Evolutionary conservation across 306 rosid genomes (phyloP).

Genomic region (Cucumis melo): DNA sequence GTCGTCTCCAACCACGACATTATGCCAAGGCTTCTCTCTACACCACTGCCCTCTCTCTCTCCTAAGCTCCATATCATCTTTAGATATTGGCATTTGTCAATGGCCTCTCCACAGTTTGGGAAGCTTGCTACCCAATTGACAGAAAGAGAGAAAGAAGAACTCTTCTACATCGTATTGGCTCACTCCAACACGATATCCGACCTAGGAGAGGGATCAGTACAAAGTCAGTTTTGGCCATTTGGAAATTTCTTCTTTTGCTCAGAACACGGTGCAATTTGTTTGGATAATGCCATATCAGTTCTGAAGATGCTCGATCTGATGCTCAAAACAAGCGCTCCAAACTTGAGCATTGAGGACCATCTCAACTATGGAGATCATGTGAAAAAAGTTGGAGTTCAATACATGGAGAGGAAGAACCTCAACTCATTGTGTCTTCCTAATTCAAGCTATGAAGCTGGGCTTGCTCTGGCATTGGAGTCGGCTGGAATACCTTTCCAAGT

Average conservation of each 20-base stretch:
- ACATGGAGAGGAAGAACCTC: slow-evolving; percentile 23
- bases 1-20: slow-evolving; percentile 66
- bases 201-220: slow-evolving; percentile 19
- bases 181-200: slow-evolving; percentile 29
- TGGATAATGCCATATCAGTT: slow-evolving; percentile 47
- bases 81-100: slow-evolving; percentile 51
- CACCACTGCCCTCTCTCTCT: slow-evolving; percentile 33
- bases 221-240: slow-evolving; percentile 42
- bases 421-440: slow-evolving; percentile 24
- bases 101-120: slow-evolving; percentile 26
- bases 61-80: slow-evolving; percentile 37
- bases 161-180: slow-evolving; percentile 25
- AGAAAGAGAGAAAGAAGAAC: slow-evolving; percentile 25
- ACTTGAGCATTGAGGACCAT: slow-evolving; percentile 54
- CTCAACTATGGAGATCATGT: slow-evolving; percentile 65
- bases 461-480: slow-evolving; percentile 60
- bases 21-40: slow-evolving; percentile 70
- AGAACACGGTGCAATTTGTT: slow-evolving; percentile 54
- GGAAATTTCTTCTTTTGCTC: slow-evolving; percentile 65
- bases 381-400: slow-evolving; percentile 21
- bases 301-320: slow-evolving; percentile 57
- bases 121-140: slow-evolving; percentile 25
- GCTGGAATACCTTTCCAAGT: slow-evolving; percentile 52
- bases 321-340: slow-evolving; percentile 34
- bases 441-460: slow-evolving; percentile 66